Evolutionary conservation across 139 green algal species (phyloP).

Genomic region (Picochlorum costavermella): DNA sequence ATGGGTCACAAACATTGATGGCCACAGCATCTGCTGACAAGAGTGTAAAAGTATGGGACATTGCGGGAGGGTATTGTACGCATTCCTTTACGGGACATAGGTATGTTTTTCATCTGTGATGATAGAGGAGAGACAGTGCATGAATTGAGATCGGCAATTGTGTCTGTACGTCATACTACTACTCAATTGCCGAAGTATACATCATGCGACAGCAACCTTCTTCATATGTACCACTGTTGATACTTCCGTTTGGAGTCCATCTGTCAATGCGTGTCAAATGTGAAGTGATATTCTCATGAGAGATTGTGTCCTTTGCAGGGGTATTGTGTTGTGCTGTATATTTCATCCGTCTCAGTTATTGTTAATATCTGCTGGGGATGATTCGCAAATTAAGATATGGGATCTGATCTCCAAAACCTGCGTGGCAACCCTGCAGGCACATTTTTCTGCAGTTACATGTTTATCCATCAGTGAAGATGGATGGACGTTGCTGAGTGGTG

Average conservation of each 20-base stretch:
- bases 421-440: slow-evolving; percentile 37
- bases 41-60: slow-evolving; percentile 64
- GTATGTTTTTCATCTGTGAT: slow-evolving; percentile 13
- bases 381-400: slow-evolving; percentile 67
- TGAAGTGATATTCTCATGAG: too few species aligned
- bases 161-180: background rate
- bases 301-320: slow-evolving; percentile 23
- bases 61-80: slow-evolving; percentile 74
- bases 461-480: slow-evolving; percentile 65
- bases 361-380: slow-evolving; percentile 67
- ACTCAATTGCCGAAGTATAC: background rate
- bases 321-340: slow-evolving; percentile 52
- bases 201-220: background rate
- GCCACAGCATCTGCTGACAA: slow-evolving; percentile 68
- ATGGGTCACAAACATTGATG: slow-evolving; percentile 68
- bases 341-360: slow-evolving; percentile 83
- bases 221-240: background rate
- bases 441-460: slow-evolving; percentile 76
- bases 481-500: slow-evolving; percentile 50
- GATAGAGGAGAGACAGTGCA: background rate
- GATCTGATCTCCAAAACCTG: slow-evolving; percentile 68
- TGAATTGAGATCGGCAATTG: background rate
- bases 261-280: too few species aligned
- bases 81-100: slow-evolving; percentile 79
- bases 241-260: too few species aligned